A percentile compares a stretch with the other conserved stretches of the same genome.
phyloP scores from a whole-genome alignment of 2,329 filamentous ascomycete species.

The Monosporascus sp. region DNA sequence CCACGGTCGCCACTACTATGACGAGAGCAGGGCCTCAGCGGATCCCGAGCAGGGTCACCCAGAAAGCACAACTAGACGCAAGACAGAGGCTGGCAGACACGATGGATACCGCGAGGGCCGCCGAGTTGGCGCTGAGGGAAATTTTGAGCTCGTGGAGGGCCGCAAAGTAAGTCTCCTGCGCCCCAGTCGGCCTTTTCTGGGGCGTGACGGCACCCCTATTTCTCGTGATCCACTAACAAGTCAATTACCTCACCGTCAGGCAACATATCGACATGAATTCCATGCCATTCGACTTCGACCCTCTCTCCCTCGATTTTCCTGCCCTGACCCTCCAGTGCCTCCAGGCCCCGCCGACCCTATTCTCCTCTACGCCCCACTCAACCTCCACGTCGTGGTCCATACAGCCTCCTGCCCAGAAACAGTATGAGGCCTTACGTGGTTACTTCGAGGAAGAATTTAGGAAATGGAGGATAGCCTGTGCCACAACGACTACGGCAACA shows the following conservation, averaged over 20 bases:
- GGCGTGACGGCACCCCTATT: background rate
- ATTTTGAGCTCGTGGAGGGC: constrained; percentile 75
- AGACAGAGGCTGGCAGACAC: constrained; percentile 63
- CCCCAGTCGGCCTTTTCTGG: background rate
- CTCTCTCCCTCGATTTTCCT: constrained; percentile 79
- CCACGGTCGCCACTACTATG: background rate
- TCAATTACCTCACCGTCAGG: constrained; percentile 28
- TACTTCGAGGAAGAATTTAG: constrained; percentile 64
- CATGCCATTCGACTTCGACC: constrained; percentile 72
- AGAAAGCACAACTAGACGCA: constrained; percentile 59
- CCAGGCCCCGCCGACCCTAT: constrained; percentile 73
- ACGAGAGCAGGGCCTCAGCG: constrained; percentile 33
- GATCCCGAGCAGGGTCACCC: constrained; percentile 42
- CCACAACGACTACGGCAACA: constrained; percentile 42
- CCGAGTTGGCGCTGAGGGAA: constrained; percentile 80
- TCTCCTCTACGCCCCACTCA: constrained; percentile 73
- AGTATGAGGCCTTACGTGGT: constrained; percentile 65
- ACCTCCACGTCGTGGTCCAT: constrained; percentile 79
- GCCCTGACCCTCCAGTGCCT: constrained; percentile 78
- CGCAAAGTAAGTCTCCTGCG: constrained; percentile 60
- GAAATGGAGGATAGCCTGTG: constrained; percentile 54
- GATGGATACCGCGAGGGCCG: constrained; percentile 72
- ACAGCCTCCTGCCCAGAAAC: constrained; percentile 64
- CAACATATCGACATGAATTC: constrained; percentile 50
- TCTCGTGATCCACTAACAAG: constrained; percentile 9